phyloP scores from a whole-genome alignment of 2,329 filamentous ascomycete species.

The Tolypocladium ophioglossoides region DNA sequence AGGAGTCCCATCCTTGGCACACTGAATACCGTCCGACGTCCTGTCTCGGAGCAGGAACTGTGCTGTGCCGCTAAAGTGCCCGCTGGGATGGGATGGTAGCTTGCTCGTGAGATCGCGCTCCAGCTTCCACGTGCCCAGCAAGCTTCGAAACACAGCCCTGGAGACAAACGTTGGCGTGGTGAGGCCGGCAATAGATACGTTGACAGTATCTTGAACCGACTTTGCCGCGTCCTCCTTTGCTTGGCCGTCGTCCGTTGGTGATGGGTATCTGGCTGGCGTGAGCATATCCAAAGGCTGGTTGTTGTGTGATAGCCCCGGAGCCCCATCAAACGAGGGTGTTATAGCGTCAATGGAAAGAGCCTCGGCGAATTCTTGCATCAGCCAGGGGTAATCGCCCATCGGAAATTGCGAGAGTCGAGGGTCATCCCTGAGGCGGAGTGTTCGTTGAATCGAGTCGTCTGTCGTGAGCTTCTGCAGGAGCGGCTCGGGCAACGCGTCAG shows the following conservation, averaged over 20 bases:
- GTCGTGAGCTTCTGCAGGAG: constrained; percentile 29
- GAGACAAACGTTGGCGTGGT: constrained; percentile 43
- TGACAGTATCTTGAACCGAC: constrained; percentile 36
- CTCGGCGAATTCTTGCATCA: constrained; percentile 60
- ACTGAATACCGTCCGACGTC: constrained; percentile 40
- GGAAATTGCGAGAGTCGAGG: constrained; percentile 58
- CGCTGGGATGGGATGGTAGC: constrained; percentile 49
- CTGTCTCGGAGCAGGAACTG: constrained; percentile 52
- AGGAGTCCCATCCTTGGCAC: constrained; percentile 10
- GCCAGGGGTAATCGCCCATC: constrained; percentile 70
- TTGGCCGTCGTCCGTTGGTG: constrained; percentile 24
- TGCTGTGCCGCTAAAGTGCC: constrained; percentile 53
- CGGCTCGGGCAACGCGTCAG: constrained; percentile 10
- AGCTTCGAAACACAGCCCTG: constrained; percentile 56
- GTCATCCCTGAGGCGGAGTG: constrained; percentile 39
- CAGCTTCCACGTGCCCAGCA: constrained; percentile 61
- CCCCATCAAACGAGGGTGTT: constrained; percentile 15
- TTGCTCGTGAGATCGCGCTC: constrained; percentile 44
- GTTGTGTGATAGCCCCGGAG: constrained; percentile 26
- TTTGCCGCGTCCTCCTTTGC: constrained; percentile 25
- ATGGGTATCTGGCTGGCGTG: constrained; percentile 44
- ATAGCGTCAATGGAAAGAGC: constrained; percentile 41
- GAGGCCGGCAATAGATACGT: constrained; percentile 29
- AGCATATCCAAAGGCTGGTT: constrained; percentile 39
- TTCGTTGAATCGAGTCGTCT: constrained; percentile 34